These are phyloP conservation scores for Aphanomyces cochlioides DNA, from an alignment of 352 stramenopile genomes.

Conservation along the genomic window DNA sequence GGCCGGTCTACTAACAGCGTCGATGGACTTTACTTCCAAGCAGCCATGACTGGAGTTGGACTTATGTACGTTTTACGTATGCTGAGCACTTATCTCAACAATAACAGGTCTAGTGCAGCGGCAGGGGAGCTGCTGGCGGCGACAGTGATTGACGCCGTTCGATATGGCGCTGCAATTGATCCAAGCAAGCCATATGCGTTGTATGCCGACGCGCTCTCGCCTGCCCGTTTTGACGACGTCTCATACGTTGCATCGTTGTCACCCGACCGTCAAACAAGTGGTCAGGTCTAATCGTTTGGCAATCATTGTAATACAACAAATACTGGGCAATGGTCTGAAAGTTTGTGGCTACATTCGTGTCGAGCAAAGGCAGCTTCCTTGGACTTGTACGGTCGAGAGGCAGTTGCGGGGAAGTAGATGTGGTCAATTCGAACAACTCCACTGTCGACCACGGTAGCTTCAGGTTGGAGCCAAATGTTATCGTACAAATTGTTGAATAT, in stretches of 20 bases:
- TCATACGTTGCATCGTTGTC: slow-evolving; percentile 57
- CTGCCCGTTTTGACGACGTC: slow-evolving; percentile 56
- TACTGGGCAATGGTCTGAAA: slow-evolving; percentile 65
- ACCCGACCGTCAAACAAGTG: slow-evolving; percentile 42
- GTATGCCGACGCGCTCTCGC: slow-evolving; percentile 53
- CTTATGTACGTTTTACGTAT: slow-evolving; percentile 47
- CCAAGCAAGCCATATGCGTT: slow-evolving; percentile 37
- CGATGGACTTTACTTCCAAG: slow-evolving; percentile 62
- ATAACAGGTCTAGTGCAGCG: slow-evolving; percentile 57
- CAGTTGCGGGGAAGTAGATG: slow-evolving; percentile 43
- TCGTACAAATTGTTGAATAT: slow-evolving; percentile 61
- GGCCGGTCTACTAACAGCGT: slow-evolving; percentile 54
- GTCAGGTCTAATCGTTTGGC: slow-evolving; percentile 46
- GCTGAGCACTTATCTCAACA: background rate
- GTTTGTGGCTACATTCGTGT: slow-evolving; percentile 45
- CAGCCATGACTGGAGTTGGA: slow-evolving; percentile 65
- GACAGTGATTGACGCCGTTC: slow-evolving; percentile 55
- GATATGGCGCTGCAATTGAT: slow-evolving; percentile 35
- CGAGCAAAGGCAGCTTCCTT: slow-evolving; percentile 33
- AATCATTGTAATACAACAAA: slow-evolving; percentile 29
- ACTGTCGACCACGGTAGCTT: slow-evolving; percentile 37
- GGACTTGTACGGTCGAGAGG: slow-evolving; percentile 33
- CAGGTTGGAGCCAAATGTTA: slow-evolving; percentile 55
- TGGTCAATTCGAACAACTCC: slow-evolving; percentile 63
- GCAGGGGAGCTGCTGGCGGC: slow-evolving; percentile 60